Base-by-base conservation (phyloP, 805 yeast species). In the Clavispora carvajalis region DNA sequence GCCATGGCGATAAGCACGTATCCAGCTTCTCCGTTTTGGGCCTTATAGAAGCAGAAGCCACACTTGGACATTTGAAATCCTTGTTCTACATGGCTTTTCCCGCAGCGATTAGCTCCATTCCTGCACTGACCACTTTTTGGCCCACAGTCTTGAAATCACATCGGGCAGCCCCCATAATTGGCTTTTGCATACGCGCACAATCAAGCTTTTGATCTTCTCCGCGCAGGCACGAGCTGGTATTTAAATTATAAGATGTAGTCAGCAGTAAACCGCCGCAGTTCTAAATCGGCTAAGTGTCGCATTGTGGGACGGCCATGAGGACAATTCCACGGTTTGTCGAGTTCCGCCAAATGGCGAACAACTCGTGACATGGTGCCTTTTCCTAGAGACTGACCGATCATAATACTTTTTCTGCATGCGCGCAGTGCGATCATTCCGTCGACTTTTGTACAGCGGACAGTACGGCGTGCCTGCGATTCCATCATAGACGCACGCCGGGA, bases 281-380 rank as follows among this genome's bases (percentile, higher is more conserved):
- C 51, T 23, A 82, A 54, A 41, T 85, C 88, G 44, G 82, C 77
- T 43, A 91, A 67, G 60, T 91, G 97, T 40, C 99, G 73, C 84
- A 93, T 80, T 1, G 99, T 93, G 0, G 99, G 99, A 47, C 99
- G 69, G 0, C 99, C 99, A 62, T 93, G 99, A 0, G 99, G 99
- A 55, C 89, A 80, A 52, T 82, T 84, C 99, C 99, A 93, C 0
- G 99, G 99, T 56, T 87, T 86, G 46, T 88, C 90, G 28, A 93
- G 67, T 0, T 59, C 65, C 10, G 91, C 77, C 38, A 93, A 65
- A 53, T 88, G 74, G 22, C 65, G 57, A 5, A 93, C 90, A 2
- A 93, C 79, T 28, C 55, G 65, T 2, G 60, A 57, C 99, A 93
- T 93, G 7, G 78, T 74, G 7, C 59, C 67, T 22, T 40, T 48